Evolutionary conservation across 2,329 filamentous ascomycete genomes (phyloP).

Genomic region (Diaporthe sp.): DNA sequence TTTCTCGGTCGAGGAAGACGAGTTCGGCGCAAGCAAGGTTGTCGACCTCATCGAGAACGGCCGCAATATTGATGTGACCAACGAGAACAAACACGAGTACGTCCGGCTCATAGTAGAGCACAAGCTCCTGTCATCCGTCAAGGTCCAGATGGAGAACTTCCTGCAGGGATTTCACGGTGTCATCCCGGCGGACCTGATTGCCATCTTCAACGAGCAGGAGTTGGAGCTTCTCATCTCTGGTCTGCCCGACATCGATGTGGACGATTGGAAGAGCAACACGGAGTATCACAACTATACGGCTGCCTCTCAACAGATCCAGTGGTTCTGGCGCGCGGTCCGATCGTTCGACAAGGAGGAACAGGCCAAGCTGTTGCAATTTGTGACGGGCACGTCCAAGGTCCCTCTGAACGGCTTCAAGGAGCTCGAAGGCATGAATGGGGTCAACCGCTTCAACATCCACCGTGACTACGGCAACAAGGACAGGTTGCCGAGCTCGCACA

Average conservation of each 20-base stretch:
- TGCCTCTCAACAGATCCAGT: constrained; percentile 96
- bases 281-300: constrained; percentile 98
- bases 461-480: constrained; percentile 98
- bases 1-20: constrained; percentile 93
- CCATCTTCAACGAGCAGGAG: constrained; percentile 99
- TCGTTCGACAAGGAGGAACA: constrained; percentile 99
- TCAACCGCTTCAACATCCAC: constrained; percentile 98
- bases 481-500: constrained; percentile 94
- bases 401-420: constrained; percentile 99
- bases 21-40: constrained; percentile 89
- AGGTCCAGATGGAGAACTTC: constrained; percentile 95
- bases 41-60: constrained; percentile 91
- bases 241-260: constrained; percentile 95
- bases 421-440: constrained; percentile 98
- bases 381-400: constrained; percentile 98
- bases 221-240: constrained; percentile 96
- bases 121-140: constrained; percentile 90
- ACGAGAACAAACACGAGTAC: constrained; percentile 99
- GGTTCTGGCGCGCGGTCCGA: constrained; percentile 98
- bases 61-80: constrained; percentile 91
- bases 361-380: constrained; percentile 96
- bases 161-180: constrained; percentile 97
- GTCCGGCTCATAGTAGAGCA: constrained; percentile 95
- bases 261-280: constrained; percentile 99
- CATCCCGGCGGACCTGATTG: constrained; percentile 91